Percentiles rank a stretch among this genome's conserved stretches.
Conservation (phyloP, 352 stramenopile species). For the Phytophthora pluvialis region DNA sequence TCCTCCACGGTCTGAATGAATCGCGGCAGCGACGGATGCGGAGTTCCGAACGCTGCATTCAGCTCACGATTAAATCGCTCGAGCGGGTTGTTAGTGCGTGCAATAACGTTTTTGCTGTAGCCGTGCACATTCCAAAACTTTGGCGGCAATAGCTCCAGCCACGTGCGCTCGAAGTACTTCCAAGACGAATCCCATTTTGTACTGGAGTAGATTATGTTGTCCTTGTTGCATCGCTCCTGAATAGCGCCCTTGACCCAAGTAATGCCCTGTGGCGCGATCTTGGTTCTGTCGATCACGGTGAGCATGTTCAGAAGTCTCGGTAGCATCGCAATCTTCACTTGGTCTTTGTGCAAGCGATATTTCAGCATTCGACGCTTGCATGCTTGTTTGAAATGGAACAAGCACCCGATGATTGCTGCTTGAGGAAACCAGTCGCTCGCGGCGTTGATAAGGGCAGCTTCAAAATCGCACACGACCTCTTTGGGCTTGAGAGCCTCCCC, state of each 20-base stretch:
- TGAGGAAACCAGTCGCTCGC: too few species aligned
- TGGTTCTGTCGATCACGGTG: neutral
- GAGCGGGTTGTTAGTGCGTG: slow-evolving; percentile 8
- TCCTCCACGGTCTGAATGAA: slow-evolving; percentile 20
- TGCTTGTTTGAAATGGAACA: slow-evolving; percentile 20
- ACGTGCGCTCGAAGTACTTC: slow-evolving; percentile 11
- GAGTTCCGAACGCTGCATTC: slow-evolving; percentile 10
- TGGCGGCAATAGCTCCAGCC: neutral
- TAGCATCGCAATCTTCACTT: slow-evolving; percentile 13
- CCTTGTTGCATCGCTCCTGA: slow-evolving; percentile 1
- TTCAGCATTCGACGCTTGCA: slow-evolving; percentile 9
- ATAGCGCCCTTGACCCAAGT: slow-evolving; percentile 3
- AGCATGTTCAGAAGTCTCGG: slow-evolving; percentile 4
- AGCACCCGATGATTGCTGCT: neutral
- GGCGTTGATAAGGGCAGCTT: too few species aligned
- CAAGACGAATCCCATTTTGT: slow-evolving; percentile 1
- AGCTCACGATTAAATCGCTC: slow-evolving; percentile 7
- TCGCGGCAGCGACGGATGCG: slow-evolving; percentile 7
- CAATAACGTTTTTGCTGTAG: neutral
- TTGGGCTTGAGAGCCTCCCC: slow-evolving; percentile 5
- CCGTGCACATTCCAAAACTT: slow-evolving; percentile 11
- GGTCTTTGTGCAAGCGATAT: slow-evolving; percentile 7
- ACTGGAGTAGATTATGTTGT: slow-evolving; percentile 1
- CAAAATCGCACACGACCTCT: slow-evolving; percentile 5
- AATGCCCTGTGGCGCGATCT: slow-evolving; percentile 2